These are phyloP conservation scores for Trifolium dubium DNA, from an alignment of 306 rosid genomes.

Conservation along the genomic window DNA sequence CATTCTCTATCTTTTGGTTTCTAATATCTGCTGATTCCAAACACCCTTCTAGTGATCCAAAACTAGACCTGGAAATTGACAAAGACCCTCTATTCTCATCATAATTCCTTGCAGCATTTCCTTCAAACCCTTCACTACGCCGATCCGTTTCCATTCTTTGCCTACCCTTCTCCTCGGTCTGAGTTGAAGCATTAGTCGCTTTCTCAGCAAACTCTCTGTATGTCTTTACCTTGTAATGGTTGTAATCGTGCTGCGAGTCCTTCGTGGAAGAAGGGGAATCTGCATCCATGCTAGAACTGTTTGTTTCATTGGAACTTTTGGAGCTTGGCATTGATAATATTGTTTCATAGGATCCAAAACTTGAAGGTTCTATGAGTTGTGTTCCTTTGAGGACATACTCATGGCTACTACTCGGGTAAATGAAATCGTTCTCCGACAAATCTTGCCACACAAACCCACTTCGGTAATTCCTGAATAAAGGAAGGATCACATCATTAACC, in stretches of 20 bases:
- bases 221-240: constrained; percentile 48
- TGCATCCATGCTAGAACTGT: constrained; percentile 47
- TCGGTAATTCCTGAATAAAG: constrained; percentile 50
- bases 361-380: constrained; percentile 43
- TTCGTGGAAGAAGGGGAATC: constrained; percentile 39
- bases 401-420: constrained; percentile 60
- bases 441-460: constrained; percentile 85
- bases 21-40: constrained; percentile 38
- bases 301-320: constrained; percentile 52
- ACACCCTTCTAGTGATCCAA: constrained; percentile 39
- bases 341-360: constrained; percentile 55
- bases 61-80: constrained; percentile 35
- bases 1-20: constrained; percentile 53
- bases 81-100: constrained; percentile 34
- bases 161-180: constrained; percentile 53
- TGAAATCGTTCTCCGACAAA: constrained; percentile 60
- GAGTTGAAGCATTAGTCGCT: constrained; percentile 54
- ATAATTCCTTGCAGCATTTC: constrained; percentile 27
- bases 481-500: not conserved
- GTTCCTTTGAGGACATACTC: constrained; percentile 77
- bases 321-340: constrained; percentile 53
- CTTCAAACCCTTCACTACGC: constrained; percentile 37
- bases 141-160: constrained; percentile 37
- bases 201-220: constrained; percentile 42
- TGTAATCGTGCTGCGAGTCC: constrained; percentile 38